Conservation (phyloP, 2,329 filamentous ascomycete genomes). For the Epichloe coenophiala region DNA sequence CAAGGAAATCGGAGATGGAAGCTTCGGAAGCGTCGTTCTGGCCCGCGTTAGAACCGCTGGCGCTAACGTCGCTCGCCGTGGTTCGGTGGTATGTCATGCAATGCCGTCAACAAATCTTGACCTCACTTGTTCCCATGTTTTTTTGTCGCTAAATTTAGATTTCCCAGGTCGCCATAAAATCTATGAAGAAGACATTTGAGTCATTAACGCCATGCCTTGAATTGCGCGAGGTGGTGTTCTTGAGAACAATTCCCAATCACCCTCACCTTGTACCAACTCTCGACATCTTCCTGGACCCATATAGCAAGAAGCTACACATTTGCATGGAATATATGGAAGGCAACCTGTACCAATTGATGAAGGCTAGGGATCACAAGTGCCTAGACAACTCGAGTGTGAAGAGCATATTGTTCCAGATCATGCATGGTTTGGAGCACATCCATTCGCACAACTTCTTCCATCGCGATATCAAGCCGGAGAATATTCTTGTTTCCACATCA, state of each 20-base stretch:
- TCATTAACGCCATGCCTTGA: constrained; percentile 83
- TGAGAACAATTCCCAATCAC: constrained; percentile 77
- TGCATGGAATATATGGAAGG: constrained; percentile 99
- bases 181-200: constrained; percentile 99
- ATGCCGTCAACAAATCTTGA: constrained; percentile 5
- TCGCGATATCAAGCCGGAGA: constrained; percentile 97
- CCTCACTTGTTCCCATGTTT: constrained; percentile 6
- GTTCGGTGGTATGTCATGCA: constrained; percentile 65
- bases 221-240: constrained; percentile 90
- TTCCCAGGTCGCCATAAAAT: constrained; percentile 87
- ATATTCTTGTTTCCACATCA: constrained; percentile 91
- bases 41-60: constrained; percentile 86
- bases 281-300: constrained; percentile 95
- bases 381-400: constrained; percentile 87
- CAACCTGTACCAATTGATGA: constrained; percentile 98
- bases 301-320: constrained; percentile 93
- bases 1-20: constrained; percentile 97
- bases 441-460: constrained; percentile 97
- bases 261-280: constrained; percentile 90
- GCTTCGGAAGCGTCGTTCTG: constrained; percentile 90
- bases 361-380: constrained; percentile 88
- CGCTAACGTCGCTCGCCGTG: constrained; percentile 73
- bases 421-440: constrained; percentile 92
- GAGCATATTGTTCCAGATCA: constrained; percentile 94
- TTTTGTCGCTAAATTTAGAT: background rate